Evolutionary conservation across 2,329 filamentous ascomycete species (phyloP), one percentile per base, ranked within the genome.

Genomic region (Chaetomiaceae sp.): DNA sequence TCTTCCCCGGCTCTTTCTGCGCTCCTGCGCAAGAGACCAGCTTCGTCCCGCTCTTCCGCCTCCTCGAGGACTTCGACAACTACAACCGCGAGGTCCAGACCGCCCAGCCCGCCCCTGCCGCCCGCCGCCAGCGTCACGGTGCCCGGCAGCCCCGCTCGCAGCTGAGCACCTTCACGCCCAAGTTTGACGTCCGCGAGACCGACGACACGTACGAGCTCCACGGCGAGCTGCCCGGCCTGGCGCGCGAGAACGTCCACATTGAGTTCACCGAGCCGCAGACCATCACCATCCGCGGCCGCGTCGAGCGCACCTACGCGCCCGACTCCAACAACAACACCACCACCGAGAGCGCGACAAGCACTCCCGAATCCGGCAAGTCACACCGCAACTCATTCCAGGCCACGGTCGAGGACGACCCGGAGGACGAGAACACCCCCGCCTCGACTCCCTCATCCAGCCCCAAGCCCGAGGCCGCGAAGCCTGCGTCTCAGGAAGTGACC

Each of bases 211-310:
- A 90, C 66, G 84, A 92, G 70, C 84, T 92, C 17, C 83, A 91
- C 64, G 89, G 88, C 64, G 88, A 92, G 70, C 81, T 92, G 4
- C 84, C 88, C 0, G 89, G 89, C 48, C 76, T 91, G 60, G 80
- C 81, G 58, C 87, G 89, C 72, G 83, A 88, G 63, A 77, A 91
- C 65, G 75, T 94, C 64, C 75, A 79, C 67, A 87, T 94, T 65
- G 88, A 92, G 66, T 92, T 91, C 76, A 84, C 82, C 52, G 88
- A 92, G 66, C 76, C 79, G 34, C 84, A 88, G 72, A 91, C 87
- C 17, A 73, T 94, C 38, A 78, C 82, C 59, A 76, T 92, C 67
- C 82, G 81, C 52, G 89, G 89, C 65, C 82, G 77, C 58, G 79
- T 84, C 52, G 87, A 91, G 71, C 81, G 84, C 62, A 74, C 73